phyloP scores from a whole-genome alignment of 2,329 filamentous ascomycete genomes.

The Aspergillaceae sp. region DNA sequence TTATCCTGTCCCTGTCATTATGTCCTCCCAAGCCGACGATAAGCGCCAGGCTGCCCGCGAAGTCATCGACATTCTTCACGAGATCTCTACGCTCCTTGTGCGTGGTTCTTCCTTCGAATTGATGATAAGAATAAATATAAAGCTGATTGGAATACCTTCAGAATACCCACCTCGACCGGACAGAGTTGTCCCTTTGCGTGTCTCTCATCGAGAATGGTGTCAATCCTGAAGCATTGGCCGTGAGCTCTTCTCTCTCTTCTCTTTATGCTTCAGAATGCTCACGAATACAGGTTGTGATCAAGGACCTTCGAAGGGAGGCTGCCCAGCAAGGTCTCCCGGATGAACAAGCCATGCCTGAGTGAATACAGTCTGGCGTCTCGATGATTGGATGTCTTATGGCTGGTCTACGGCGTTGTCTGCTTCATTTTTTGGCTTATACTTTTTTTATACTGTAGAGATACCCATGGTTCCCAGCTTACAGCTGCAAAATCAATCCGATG shows the following conservation, averaged over 20 bases:
- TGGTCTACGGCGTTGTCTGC: background rate
- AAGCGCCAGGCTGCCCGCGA: constrained; percentile 44
- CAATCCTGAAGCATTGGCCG: constrained; percentile 87
- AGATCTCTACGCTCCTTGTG: constrained; percentile 42
- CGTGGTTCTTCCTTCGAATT: constrained; percentile 5
- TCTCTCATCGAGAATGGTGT: constrained; percentile 96
- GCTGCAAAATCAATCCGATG: background rate
- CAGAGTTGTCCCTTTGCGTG: constrained; percentile 87
- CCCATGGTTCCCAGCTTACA: constrained; percentile 1
- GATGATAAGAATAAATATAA: too few relatives aligned
- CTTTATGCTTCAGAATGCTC: background rate
- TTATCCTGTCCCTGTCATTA: constrained; percentile 10
- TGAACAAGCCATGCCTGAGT: constrained; percentile 13
- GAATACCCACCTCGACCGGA: constrained; percentile 90
- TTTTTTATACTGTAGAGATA: constrained; percentile 6
- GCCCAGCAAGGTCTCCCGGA: constrained; percentile 17
- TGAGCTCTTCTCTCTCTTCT: constrained; percentile 41
- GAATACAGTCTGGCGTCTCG: background rate
- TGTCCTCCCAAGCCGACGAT: constrained; percentile 36
- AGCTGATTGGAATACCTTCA: constrained; percentile 29
- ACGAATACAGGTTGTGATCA: constrained; percentile 36
- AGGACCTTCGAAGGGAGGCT: constrained; percentile 37
- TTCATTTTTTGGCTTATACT: background rate
- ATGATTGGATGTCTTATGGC: background rate
- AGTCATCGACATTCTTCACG: constrained; percentile 44